Conservation (phyloP, 1,284 basidiomycete species). For the Porphyrellus sp. region DNA sequence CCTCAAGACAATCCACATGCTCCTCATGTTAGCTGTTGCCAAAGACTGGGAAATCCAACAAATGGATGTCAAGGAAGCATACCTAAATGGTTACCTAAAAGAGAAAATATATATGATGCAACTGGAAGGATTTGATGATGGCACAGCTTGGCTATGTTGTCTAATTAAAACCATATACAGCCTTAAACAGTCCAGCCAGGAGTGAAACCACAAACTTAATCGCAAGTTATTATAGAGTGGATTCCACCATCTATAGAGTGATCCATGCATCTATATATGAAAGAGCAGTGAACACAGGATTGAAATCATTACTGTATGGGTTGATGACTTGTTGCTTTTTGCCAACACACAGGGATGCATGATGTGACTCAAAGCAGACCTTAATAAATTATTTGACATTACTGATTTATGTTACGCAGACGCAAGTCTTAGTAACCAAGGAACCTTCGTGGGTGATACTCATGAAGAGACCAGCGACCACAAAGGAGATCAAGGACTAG, state of each 20-base stretch:
- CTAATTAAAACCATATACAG: conserved; percentile 27
- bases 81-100: conserved; percentile 12
- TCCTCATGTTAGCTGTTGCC: conserved; percentile 14
- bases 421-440: too few species aligned
- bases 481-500: too few species aligned
- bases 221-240: neutral
- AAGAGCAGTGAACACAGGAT: neutral
- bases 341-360: too few species aligned
- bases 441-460: too few species aligned
- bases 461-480: too few species aligned
- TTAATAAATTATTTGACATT: too few species aligned
- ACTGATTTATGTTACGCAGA: too few species aligned
- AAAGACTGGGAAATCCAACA: neutral
- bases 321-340: neutral
- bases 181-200: conserved; percentile 26
- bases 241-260: neutral
- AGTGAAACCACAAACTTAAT: conserved; percentile 23
- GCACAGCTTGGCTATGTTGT: conserved; percentile 10
- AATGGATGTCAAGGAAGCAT: neutral
- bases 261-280: neutral
- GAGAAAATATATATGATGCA: conserved; percentile 15
- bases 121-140: conserved; percentile 32
- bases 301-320: neutral
- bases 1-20: conserved; percentile 28
- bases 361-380: too few species aligned